Base-by-base conservation (phyloP, 495 filamentous ascomycete genomes). In the Aspergillus ellipticus region DNA sequence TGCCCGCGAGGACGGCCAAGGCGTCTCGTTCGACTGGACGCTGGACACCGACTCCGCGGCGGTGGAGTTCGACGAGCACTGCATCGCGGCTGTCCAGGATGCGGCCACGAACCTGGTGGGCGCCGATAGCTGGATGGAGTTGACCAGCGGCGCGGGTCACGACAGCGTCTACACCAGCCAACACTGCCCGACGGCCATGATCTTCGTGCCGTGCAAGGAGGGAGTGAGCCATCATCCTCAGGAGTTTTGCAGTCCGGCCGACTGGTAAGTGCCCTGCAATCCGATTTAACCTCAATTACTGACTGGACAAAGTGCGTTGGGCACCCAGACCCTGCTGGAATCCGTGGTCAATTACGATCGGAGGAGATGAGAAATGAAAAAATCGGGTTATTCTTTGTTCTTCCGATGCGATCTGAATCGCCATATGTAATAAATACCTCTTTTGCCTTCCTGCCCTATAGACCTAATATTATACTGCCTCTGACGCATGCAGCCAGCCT, bases 161-260 rank as follows among this genome's bases (percentile, higher is more conserved):
- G 88, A 89, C 52, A 78, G 66, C 42, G 82, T 82, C 4, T 80
- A 80, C 65, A 78, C 82, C 21, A 82, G 74, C 51, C 73, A 75
- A 57, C 69, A 73, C 42, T 79, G 74, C 55, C 82, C 83, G 9
- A 79, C 82, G 16, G 77, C 76, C 20, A 85, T 87, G 83, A 83
- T 85, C 21, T 86, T 87, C 59, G 81, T 85, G 17, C 82, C 82
- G 20, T 83, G 78, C 53, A 68, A 73, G 46, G 80, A 85, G 59
- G 84, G 84, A 5, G 71, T 86, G 39, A 83, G 79, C 50, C 84
- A 86, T 63, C 81, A 86, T 73, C 83, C 84, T 17, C 66, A 64
- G 5, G 84, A 86, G 65, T 84, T 80, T 55, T 80, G 74, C 31
- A 75, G 66, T 11, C 73, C 72, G 5, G 78, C 84, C 55, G 79